Evolutionary conservation across 2,329 filamentous ascomycete genomes (phyloP).

Genomic region (Exophiala phaeomuriformis): DNA sequence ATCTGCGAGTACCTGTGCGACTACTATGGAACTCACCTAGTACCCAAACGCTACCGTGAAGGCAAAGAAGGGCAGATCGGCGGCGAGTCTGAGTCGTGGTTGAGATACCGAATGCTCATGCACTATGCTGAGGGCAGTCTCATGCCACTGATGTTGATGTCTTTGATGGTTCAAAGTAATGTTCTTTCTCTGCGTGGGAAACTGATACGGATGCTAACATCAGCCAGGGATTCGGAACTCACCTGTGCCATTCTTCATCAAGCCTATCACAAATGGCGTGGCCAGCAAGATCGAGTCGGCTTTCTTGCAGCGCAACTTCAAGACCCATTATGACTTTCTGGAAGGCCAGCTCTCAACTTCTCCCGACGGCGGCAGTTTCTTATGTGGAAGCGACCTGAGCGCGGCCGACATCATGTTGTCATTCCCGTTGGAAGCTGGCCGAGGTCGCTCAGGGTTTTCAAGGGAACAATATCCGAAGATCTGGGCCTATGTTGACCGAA

Average conservation of each 20-base stretch:
- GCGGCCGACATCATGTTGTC: conserved; percentile 44
- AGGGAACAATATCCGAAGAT: conserved; percentile 35
- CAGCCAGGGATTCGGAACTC: conserved; percentile 41
- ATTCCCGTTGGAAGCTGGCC: conserved; percentile 39
- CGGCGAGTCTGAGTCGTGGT: conserved; percentile 54
- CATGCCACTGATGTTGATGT: conserved; percentile 63
- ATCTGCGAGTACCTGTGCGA: conserved; percentile 79
- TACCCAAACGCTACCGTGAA: conserved; percentile 46
- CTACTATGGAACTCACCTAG: conserved; percentile 46
- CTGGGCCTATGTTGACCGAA: conserved; percentile 32
- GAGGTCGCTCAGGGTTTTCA: conserved; percentile 31
- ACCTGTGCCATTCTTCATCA: conserved; percentile 61
- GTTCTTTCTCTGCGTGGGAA: conserved; percentile 9
- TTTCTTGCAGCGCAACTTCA: conserved; percentile 37
- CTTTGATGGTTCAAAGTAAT: conserved; percentile 54
- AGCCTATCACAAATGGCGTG: conserved; percentile 53
- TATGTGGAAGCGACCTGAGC: conserved; percentile 40
- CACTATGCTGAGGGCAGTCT: conserved; percentile 81
- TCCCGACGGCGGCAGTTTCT: conserved; percentile 34
- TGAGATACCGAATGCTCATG: conserved; percentile 61
- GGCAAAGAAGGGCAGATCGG: conserved; percentile 50
- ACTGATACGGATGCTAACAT: conserved; percentile 4
- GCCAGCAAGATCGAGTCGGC: conserved; percentile 39
- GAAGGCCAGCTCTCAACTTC: conserved; percentile 40
- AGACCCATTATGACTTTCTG: conserved; percentile 39